Evolutionary conservation across 495 filamentous ascomycete genomes (phyloP), one percentile per base, ranked within the genome.

Genomic region (Penicillium manginii): DNA sequence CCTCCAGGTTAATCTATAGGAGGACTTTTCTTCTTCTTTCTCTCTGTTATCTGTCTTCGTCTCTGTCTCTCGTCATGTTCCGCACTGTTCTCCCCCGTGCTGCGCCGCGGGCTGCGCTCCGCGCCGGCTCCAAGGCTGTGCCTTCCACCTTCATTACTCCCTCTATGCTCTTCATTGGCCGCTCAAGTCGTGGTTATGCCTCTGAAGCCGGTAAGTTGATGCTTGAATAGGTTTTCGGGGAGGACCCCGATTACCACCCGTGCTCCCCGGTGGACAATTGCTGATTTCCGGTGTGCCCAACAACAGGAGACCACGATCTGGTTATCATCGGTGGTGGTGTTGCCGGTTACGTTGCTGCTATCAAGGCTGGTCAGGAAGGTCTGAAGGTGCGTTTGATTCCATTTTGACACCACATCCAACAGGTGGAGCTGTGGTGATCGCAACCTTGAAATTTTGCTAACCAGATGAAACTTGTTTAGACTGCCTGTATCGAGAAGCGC

Each of bases 311-410:
- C 72, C 89, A 92, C 70, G 92, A 96, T 74, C 81, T 96, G 37
- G 89, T 97, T 66, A 92, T 97, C 78, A 93, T 96, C 68, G 94
- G 94, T 70, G 94, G 94, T 73, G 94, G 94, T 81, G 96, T 97
- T 64, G 94, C 92, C 66, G 94, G 94, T 74, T 98, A 98, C 83
- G 96, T 98, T 68, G 93, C 94, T 59, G 94, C 94, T 61, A 98
- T 98, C 84, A 98, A 97, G 81, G 94, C 96, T 66, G 94, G 92
- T 50, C 94, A 98, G 74, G 92, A 94, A 74, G 96, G 94, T 67
- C 80, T 98, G 72, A 98, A 98, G 88, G 93, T 96, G 76, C 62
- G 80, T 55, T 48, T 19, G 15, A 11, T 47, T 7, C 9, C 21
- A 47, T 23, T n/a, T 43, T 43, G 19, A n/a, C 45, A n/a, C 11